Percentiles rank a stretch among this genome's conserved stretches.
phyloP scores from a whole-genome alignment of 371 early-diverging fungal genomes.

The Actinomortierella wolfii region DNA sequence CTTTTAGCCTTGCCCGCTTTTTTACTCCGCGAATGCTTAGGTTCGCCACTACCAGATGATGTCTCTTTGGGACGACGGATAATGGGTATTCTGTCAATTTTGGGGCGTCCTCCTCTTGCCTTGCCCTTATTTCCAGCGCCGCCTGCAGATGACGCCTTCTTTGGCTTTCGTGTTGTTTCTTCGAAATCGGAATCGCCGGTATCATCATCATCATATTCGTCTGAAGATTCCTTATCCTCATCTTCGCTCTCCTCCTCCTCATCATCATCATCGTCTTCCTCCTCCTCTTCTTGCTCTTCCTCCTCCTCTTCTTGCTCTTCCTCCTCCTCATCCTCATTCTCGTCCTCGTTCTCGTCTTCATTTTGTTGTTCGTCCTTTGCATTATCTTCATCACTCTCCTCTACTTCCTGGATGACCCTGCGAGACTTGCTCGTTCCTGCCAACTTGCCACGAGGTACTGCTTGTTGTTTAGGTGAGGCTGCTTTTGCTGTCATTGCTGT shows the following conservation, averaged over 20 bases:
- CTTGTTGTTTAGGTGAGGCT: no score
- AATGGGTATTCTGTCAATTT: constrained; percentile 5
- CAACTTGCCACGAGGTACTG: no score
- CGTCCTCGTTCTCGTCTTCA: constrained; percentile 8
- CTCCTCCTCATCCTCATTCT: constrained; percentile 2
- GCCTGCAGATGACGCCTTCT: constrained; percentile 2
- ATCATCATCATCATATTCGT: not conserved
- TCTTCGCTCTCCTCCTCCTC: constrained; percentile 8
- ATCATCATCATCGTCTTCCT: constrained; percentile 2
- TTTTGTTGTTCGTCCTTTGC: not conserved
- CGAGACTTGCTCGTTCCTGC: not conserved
- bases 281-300: constrained; percentile 4
- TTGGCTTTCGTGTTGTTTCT: constrained; percentile 10
- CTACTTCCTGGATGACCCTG: not conserved
- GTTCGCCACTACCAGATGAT: constrained; percentile 1
- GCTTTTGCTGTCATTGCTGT: no score
- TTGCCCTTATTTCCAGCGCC: not conserved
- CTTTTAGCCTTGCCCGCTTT: constrained; percentile 7
- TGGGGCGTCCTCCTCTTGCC: constrained; percentile 8
- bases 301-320: constrained; percentile 9
- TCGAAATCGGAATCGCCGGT: constrained; percentile 31
- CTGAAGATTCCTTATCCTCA: constrained; percentile 3
- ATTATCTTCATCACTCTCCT: constrained; percentile 8
- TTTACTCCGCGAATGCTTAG: not conserved
- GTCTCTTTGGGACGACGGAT: constrained; percentile 6